phyloP scores from a whole-genome alignment of 495 filamentous ascomycete species.

The Talaromyces ruber region DNA sequence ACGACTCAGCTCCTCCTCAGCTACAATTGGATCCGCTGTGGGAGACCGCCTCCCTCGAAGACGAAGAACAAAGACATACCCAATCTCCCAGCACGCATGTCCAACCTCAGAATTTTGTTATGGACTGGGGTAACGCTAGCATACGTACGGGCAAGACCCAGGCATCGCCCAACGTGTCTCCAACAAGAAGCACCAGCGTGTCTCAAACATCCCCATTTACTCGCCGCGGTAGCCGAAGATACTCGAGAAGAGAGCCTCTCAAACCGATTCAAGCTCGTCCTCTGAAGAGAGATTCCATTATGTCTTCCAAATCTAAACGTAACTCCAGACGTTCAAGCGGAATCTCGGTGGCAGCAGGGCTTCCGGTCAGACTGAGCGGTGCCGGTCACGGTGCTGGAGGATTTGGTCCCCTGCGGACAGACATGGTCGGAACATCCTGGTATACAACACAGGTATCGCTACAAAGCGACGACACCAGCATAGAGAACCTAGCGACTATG shows the following conservation, averaged over 20 bases:
- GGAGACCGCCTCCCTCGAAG: neutral
- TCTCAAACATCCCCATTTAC: slow-evolving; percentile 1
- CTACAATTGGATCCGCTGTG: neutral
- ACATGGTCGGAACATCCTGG: slow-evolving; percentile 39
- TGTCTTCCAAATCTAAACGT: slow-evolving; percentile 31
- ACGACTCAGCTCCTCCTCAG: slow-evolving; percentile 6
- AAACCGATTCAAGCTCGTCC: slow-evolving; percentile 28
- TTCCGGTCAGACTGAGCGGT: slow-evolving; percentile 34
- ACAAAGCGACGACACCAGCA: slow-evolving; percentile 29
- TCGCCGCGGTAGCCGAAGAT: slow-evolving; percentile 1
- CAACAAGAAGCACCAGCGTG: slow-evolving; percentile 4
- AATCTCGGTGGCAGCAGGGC: slow-evolving; percentile 28
- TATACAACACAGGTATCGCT: slow-evolving; percentile 32
- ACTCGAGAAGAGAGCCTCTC: slow-evolving; percentile 26
- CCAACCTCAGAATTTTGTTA: neutral
- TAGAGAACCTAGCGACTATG: slow-evolving; percentile 27
- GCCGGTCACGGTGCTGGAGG: slow-evolving; percentile 42
- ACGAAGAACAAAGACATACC: slow-evolving; percentile 5
- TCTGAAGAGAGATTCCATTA: slow-evolving; percentile 31
- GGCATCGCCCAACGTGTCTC: neutral
- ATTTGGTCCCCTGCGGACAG: slow-evolving; percentile 36
- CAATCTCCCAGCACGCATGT: slow-evolving; percentile 1
- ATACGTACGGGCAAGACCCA: neutral
- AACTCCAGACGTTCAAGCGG: slow-evolving; percentile 39
- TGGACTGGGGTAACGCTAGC: neutral